A percentile compares a stretch with the other conserved stretches of the same genome.
phyloP scores from a whole-genome alignment of 495 filamentous ascomycete species.

The Hyaloscypha finlandica region DNA sequence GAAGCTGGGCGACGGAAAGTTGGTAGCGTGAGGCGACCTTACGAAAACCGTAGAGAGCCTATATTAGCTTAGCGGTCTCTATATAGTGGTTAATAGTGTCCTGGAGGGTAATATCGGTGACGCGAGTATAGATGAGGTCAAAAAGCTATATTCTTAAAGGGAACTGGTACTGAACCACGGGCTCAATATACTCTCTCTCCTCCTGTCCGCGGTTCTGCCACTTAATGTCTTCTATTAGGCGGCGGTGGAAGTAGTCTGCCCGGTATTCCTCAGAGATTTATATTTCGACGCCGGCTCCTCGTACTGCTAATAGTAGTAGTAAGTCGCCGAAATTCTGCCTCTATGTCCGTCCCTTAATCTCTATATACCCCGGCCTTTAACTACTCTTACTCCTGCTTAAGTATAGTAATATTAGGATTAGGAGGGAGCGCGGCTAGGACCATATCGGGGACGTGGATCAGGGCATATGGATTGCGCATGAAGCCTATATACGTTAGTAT shows the following conservation, averaged over 20 bases:
- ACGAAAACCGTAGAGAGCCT: not conserved
- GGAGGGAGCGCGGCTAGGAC: constrained; percentile 22
- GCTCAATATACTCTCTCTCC: not conserved
- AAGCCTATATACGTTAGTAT: constrained; percentile 32
- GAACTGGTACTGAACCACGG: not conserved
- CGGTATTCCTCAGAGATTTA: not conserved
- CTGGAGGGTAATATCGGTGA: not conserved
- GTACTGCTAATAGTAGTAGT: not conserved
- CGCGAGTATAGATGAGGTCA: not conserved
- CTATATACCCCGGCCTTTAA: constrained; percentile 29
- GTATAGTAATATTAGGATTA: constrained; percentile 29
- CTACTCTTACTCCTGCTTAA: constrained; percentile 27
- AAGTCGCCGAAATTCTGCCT: constrained; percentile 22
- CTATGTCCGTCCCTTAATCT: constrained; percentile 8
- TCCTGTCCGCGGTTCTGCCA: not conserved
- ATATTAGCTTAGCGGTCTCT: not conserved
- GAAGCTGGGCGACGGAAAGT: not conserved
- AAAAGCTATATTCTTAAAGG: not conserved
- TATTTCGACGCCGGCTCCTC: not conserved
- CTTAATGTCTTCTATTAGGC: constrained; percentile 2
- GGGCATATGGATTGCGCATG: constrained; percentile 31
- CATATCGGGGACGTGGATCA: constrained; percentile 30
- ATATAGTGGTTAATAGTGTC: not conserved
- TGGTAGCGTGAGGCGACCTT: not conserved
- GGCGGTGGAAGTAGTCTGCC: not conserved